Evolutionary conservation across 139 green algal species (phyloP).

Genomic region (Tetraselmis chui): DNA sequence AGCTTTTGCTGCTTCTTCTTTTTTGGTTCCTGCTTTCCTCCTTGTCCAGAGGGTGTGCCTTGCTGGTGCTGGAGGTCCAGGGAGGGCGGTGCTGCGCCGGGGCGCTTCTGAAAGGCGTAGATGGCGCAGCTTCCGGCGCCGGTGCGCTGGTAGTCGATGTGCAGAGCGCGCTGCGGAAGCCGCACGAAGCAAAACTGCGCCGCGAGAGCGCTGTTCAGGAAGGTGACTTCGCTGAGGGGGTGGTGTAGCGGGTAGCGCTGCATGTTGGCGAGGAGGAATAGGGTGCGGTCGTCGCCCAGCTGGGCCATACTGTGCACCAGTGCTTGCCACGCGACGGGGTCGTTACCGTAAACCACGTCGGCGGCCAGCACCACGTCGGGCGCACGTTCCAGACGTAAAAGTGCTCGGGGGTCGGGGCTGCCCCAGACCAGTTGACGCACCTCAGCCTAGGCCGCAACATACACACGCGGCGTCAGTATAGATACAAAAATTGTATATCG

Average conservation of each 20-base stretch:
- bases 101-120: conserved; percentile 2
- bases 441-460: background rate
- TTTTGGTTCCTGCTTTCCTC: too few species aligned
- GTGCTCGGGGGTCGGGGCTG: background rate
- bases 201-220: conserved; percentile 8
- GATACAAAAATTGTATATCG: too few species aligned
- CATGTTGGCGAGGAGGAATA: conserved; percentile 21
- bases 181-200: conserved; percentile 3
- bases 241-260: conserved; percentile 21
- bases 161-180: conserved; percentile 4
- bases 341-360: conserved; percentile 24
- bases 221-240: conserved; percentile 14
- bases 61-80: background rate
- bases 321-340: conserved; percentile 7
- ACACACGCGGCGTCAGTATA: too few species aligned
- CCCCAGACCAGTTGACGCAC: conserved; percentile 16
- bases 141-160: conserved; percentile 8
- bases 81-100: background rate
- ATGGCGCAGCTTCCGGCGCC: conserved; percentile 14
- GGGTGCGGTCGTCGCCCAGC: conserved; percentile 5
- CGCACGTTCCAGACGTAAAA: background rate
- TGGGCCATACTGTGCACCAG: conserved; percentile 8
- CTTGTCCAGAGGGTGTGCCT: too few species aligned
- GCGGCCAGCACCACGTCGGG: conserved; percentile 12
- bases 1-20: too few species aligned